phyloP scores from a whole-genome alignment of 2,329 filamentous ascomycete species.

The Neofusicoccum sp. region DNA sequence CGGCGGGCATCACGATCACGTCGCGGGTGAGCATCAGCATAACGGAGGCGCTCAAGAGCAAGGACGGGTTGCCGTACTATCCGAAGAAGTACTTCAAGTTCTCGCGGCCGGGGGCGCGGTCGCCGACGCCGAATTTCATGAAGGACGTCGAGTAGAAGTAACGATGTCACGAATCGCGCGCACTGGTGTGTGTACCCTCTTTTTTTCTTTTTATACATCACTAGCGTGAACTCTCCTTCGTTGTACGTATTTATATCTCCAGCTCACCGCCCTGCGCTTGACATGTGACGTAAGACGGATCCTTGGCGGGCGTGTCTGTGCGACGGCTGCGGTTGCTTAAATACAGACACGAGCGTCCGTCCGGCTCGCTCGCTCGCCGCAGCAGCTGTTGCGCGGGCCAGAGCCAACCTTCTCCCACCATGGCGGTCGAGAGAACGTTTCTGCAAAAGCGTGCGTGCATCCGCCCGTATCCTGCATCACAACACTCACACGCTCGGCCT shows the following conservation, averaged over 20 bases:
- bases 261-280: no score
- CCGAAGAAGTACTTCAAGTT: constrained; percentile 12
- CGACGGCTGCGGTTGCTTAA: no score
- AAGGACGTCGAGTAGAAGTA: neutral
- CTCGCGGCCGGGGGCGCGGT: neutral
- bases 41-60: neutral
- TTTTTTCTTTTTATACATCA: neutral
- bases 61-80: neutral
- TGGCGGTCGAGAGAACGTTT: neutral
- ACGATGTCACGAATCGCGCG: no score
- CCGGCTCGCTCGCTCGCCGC: no score
- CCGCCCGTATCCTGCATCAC: neutral
- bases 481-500: no score
- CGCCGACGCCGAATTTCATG: neutral
- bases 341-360: no score
- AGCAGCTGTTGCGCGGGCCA: no score
- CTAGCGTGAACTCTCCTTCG: no score
- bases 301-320: no score
- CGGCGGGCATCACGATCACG: constrained; percentile 1
- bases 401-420: neutral
- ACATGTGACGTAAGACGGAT: no score
- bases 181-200: no score
- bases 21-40: constrained; percentile 6
- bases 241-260: no score
- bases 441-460: neutral